Evolutionary conservation across 768 basidiomycete genomes (phyloP), one percentile per base, ranked within the genome.

Genomic region (Cyathus striatus): DNA sequence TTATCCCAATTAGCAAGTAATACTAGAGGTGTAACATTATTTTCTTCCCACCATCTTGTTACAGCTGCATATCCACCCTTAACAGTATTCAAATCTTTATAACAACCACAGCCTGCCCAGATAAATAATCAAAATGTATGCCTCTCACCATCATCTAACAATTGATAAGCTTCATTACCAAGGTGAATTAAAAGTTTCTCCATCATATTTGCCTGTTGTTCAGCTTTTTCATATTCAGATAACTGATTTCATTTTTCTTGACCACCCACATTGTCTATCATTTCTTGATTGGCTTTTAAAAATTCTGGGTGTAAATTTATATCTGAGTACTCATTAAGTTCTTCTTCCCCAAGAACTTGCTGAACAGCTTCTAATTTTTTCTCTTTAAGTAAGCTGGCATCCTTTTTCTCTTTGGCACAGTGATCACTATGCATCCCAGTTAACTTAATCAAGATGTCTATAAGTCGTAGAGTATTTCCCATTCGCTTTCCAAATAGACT

Each of bases 61-160:
- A 60, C 50, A 12, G 47, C 36, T 18, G 33, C 21, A 44, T 57
- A 56, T 2, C 63, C 60, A 4, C 55, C 58, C 24, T 47, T 48
- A 10, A 63, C 49, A 13, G 54, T 48, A 37, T 65, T 66, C 10
- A 61, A 44, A 24, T 66, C 61, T 46, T 64, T 64, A 45, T 65
- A 63, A 47, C 57, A 60, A 20, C 56, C 58, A 48, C 61, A 66
- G 3, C 58, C 59, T 21, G 48, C 56, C 55, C 61, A 59, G 20
- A 66, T 48, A 47, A 66, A 64, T 16, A 66, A 40, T 4, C 37
- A 21, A 7, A 55, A 40, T 18, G 45, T 20, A 2, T 24, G 41
- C 42, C 53, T 44, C 38, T 59, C 54, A 30, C 42, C 33, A 22
- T 33, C 46, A 23, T 46, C 35, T 5, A 56, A 44, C 23, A 40